Evolutionary conservation across 805 yeast genomes (phyloP).

Genomic region (Nakazawaea sp.): DNA sequence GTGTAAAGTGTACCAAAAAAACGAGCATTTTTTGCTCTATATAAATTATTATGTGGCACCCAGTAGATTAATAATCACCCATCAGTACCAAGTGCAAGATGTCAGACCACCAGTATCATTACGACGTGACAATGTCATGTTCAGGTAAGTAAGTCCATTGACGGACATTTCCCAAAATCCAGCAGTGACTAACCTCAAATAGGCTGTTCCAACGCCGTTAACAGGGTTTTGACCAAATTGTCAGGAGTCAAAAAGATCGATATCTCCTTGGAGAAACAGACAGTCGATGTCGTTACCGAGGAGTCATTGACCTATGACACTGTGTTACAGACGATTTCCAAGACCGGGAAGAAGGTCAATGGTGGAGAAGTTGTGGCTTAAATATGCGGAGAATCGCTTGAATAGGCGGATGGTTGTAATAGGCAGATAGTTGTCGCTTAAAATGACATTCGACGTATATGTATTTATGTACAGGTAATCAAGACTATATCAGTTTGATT

Average conservation of each 20-base stretch:
- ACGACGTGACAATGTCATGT: constrained; percentile 80
- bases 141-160: constrained; percentile 33
- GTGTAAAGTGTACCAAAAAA: too few relatives aligned
- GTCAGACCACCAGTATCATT: constrained; percentile 62
- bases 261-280: constrained; percentile 73
- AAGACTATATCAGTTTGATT: constrained; percentile 3
- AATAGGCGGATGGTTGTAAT: not conserved
- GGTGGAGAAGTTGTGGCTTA: constrained; percentile 51
- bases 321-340: constrained; percentile 72
- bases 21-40: too few relatives aligned
- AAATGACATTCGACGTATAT: too few relatives aligned
- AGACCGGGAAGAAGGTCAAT: constrained; percentile 84
- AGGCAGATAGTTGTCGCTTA: too few relatives aligned
- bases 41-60: too few relatives aligned
- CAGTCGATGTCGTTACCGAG: constrained; percentile 68
- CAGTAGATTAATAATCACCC: too few relatives aligned
- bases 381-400: not conserved
- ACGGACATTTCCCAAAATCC: not conserved
- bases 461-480: constrained; percentile 4
- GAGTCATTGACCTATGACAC: constrained; percentile 58
- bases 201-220: constrained; percentile 85
- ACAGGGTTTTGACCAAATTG: constrained; percentile 61
- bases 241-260: constrained; percentile 71
- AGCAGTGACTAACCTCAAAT: constrained; percentile 1
- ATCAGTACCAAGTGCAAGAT: too few relatives aligned